Conservation (phyloP, 805 yeast genomes). For the Helenozyma baotianmanensis region DNA sequence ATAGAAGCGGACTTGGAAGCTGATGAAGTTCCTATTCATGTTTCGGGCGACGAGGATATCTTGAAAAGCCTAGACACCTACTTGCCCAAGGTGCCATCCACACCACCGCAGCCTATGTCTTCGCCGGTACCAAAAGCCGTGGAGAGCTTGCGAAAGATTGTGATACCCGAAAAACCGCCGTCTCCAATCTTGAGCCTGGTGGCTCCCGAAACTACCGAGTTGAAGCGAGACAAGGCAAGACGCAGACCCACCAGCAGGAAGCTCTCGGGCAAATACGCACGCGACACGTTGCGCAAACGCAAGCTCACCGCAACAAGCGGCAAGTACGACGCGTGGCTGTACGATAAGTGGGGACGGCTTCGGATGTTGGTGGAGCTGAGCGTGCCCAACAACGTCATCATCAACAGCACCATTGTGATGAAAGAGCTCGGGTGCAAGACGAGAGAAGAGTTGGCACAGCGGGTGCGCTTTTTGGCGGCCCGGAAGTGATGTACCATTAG, state of each 20-base stretch:
- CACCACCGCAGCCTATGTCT: no score
- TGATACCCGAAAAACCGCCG: no score
- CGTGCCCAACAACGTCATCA: conserved; percentile 23
- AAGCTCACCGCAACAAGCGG: not conserved
- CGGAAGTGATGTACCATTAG: not conserved
- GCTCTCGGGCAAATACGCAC: conserved; percentile 18
- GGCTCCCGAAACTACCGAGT: no score
- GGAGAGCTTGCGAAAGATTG: no score
- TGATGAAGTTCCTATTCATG: no score
- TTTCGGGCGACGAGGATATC: conserved; percentile 4
- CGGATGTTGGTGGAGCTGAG: conserved; percentile 24
- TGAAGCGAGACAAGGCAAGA: no score
- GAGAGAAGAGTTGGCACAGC: conserved; percentile 26
- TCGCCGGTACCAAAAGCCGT: no score
- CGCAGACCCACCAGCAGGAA: not conserved
- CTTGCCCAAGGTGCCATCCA: not conserved
- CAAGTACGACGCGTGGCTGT: conserved; percentile 21
- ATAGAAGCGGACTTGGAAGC: not conserved
- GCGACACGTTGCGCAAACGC: conserved; percentile 11
- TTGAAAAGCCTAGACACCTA: conserved; percentile 1
- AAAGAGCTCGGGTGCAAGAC: conserved; percentile 22
- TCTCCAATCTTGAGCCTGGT: no score
- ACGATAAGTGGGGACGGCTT: conserved; percentile 30
- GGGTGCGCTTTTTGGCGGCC: conserved; percentile 17
- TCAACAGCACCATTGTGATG: conserved; percentile 24